phyloP scores from a whole-genome alignment of 805 yeast genomes.

The Suhomyces pyralidae region DNA sequence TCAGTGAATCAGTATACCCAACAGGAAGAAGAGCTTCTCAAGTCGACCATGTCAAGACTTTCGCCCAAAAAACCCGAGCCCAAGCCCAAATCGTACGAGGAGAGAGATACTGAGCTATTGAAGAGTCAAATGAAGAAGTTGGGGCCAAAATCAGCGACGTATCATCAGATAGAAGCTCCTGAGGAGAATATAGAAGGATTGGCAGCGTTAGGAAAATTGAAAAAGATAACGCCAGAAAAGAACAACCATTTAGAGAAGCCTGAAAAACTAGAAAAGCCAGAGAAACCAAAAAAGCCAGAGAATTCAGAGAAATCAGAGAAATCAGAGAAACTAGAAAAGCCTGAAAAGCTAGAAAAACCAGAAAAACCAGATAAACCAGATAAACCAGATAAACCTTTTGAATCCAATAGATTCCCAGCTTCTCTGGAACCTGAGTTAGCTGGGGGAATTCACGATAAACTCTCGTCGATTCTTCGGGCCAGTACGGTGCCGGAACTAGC shows the following conservation, averaged over 20 bases:
- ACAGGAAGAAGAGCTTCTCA: slow-evolving; percentile 16
- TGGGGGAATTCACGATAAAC: slow-evolving; percentile 17
- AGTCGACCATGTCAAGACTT: slow-evolving; percentile 13
- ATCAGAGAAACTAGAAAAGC: too few relatives aligned
- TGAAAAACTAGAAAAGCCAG: background rate
- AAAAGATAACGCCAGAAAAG: slow-evolving; percentile 8
- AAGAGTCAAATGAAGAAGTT: slow-evolving; percentile 24
- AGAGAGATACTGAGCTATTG: slow-evolving; percentile 21
- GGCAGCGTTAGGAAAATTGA: slow-evolving; percentile 12
- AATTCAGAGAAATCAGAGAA: too few relatives aligned
- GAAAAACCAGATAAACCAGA: too few relatives aligned
- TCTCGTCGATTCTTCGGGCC: slow-evolving; percentile 27
- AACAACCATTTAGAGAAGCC: too few relatives aligned
- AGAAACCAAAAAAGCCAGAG: too few relatives aligned
- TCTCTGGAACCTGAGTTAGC: background rate
- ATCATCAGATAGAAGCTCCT: slow-evolving; percentile 5
- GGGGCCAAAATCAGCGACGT: slow-evolving; percentile 9
- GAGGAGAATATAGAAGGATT: slow-evolving; percentile 16
- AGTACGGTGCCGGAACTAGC: slow-evolving; percentile 24
- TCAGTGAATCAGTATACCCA: slow-evolving; percentile 12
- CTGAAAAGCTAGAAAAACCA: background rate
- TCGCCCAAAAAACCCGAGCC: slow-evolving; percentile 8
- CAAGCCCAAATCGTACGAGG: slow-evolving; percentile 13
- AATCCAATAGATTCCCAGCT: too few relatives aligned
- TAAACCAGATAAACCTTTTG: too few relatives aligned